A percentile compares a stretch with the other conserved stretches of the same genome.
phyloP scores from a whole-genome alignment of 2,329 filamentous ascomycete species.

The Tolypocladium album region DNA sequence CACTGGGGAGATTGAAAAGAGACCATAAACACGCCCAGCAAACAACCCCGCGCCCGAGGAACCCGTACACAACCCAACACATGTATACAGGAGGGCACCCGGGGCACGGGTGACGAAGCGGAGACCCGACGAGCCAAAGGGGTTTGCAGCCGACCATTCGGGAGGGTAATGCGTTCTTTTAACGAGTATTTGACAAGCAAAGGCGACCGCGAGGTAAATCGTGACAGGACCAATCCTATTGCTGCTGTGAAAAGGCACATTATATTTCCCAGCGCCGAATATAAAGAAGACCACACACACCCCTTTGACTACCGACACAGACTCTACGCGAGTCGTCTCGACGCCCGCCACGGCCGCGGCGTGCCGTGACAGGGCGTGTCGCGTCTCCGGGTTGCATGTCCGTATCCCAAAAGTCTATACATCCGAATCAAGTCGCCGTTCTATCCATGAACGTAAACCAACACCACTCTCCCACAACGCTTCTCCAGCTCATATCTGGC shows the following conservation, averaged over 20 bases:
- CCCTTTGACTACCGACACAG: conserved; percentile 5
- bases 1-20: conserved; percentile 16
- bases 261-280: conserved; percentile 17
- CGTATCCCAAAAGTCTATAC: conserved; percentile 24
- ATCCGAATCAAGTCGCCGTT: conserved; percentile 12
- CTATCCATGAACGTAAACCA: conserved; percentile 15
- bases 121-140: conserved; percentile 7
- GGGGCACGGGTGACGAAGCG: conserved; percentile 5
- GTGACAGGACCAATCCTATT: conserved; percentile 15
- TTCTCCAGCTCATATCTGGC: conserved; percentile 27
- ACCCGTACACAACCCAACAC: neutral
- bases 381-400: conserved; percentile 23
- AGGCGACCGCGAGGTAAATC: conserved; percentile 10
- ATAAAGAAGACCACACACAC: conserved; percentile 17
- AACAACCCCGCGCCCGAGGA: neutral
- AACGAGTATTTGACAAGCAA: conserved; percentile 6
- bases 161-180: conserved; percentile 11
- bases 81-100: neutral
- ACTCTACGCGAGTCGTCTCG: neutral
- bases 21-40: conserved; percentile 27
- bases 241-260: conserved; percentile 15
- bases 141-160: conserved; percentile 7
- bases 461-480: conserved; percentile 13
- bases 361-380: conserved; percentile 1
- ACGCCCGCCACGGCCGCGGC: neutral